Evolutionary conservation across 306 rosid species (phyloP), one percentile per base, ranked within the genome.

Genomic region (Chamaecrista fasciculata): DNA sequence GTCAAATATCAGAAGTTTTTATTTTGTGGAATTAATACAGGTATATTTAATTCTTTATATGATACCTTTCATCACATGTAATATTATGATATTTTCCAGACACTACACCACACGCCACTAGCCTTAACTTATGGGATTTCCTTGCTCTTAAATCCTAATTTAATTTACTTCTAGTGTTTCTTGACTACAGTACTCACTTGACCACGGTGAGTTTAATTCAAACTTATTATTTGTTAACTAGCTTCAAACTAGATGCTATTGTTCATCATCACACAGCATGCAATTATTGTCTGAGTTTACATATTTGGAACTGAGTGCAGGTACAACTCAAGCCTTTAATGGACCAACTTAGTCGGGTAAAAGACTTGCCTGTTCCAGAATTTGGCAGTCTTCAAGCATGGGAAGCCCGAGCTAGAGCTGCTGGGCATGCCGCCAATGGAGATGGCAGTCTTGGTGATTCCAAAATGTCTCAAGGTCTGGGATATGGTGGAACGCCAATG

Each of bases 381-480:
- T 88, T 90, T 78, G 95, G 96, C 70, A 85, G 66, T 76, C 98
- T 94, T 83, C 90, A 81, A 78, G 97, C 97, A 81, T 94, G 98
- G 98, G 98, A 94, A 79, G 95, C 87, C 56, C 83, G 90, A 67
- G 97, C 97, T 52, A 85, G 89, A 81, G 91, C 91, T 59, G 90
- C 91, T 53, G 81, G 82, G 63, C 97, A 91, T 72, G 91, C 86
- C 21, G 91, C 76, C 65, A 86, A 90, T 76, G 96, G 97, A 44
- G 96, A 88, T 74, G 78, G 75, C 51, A 82, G 79, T 56, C 78
- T 39, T 49, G 89, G 91, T 75, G 97, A 96, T 48, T 83, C 96
- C 66, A 90, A 82, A 85, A 79, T 88, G 25, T 79, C 94, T 18
- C 85, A 83, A 36, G 66, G 66, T 60, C 28, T 84, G 68, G 96